Evolutionary conservation across 2,329 filamentous ascomycete species (phyloP).

Genomic region (Xylariaceae sp.): DNA sequence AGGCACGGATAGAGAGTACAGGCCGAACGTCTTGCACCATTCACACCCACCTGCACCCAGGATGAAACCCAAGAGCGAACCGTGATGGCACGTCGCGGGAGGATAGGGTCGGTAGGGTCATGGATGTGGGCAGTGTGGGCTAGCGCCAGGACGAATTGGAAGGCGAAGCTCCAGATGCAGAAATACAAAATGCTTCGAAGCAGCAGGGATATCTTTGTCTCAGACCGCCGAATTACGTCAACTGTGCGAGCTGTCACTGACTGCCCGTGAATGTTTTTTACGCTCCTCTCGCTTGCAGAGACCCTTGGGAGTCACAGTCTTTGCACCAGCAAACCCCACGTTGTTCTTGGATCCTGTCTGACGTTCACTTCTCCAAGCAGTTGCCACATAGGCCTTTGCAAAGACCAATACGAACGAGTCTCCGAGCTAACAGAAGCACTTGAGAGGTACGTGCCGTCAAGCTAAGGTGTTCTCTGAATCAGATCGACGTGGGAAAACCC

Average conservation of each 20-base stretch:
- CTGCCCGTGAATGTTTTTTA: constrained; percentile 1
- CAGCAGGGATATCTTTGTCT: constrained; percentile 8
- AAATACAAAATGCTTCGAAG: constrained; percentile 5
- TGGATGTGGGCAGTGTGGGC: constrained; percentile 3
- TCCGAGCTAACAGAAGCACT: not conserved
- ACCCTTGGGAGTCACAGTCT: constrained; percentile 11
- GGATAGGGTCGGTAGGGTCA: constrained; percentile 2
- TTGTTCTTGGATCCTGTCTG: no score
- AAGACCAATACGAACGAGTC: no score
- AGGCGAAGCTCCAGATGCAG: constrained; percentile 4
- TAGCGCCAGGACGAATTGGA: constrained; percentile 12
- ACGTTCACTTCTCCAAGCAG: no score
- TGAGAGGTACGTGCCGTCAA: not conserved
- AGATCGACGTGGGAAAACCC: no score
- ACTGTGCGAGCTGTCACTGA: constrained; percentile 20
- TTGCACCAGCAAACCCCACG: constrained; percentile 1
- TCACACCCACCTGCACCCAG: not conserved
- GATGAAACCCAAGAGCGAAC: constrained; percentile 3
- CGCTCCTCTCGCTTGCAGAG: constrained; percentile 7
- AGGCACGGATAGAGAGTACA: no score
- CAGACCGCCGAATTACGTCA: constrained; percentile 29
- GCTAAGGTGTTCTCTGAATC: not conserved
- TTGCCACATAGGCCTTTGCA: no score
- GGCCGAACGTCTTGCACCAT: no score
- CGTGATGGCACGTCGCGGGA: not conserved